Base-by-base conservation (phyloP, 2,329 filamentous ascomycete genomes). In the Verticillium isaacii region DNA sequence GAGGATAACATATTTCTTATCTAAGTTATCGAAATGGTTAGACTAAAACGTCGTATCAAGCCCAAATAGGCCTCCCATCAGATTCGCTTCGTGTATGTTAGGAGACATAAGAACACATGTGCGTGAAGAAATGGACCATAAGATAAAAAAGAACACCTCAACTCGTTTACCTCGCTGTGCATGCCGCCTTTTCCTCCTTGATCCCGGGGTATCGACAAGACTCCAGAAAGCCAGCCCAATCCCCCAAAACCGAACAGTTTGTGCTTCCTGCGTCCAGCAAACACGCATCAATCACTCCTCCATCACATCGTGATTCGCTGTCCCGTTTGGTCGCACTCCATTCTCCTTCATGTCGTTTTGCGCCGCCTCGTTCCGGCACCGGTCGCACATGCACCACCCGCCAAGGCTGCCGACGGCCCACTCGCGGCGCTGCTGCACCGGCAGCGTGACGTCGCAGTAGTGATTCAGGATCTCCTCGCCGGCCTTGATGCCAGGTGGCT, bases 381-480 rank as follows among this genome's bases (percentile, higher is more conserved):
- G 85, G 63, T 84, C 78, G 77, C 95, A 99, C 82, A 91, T 88
- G 77, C 95, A 99, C 75, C 86, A 87, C 0, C 95, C 95, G 0
- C 95, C 95, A 59, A 99, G 79, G 63, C 92, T 93, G 5, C 94
- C 95, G 56, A 82, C 80, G 5, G 93, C 92, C 93, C 94, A 97
- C 70, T 96, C 93, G 64, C 95, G 85, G 62, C 95, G 85, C 71
- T 95, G 85, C 67, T 88, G 85, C 2, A 97, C 93, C 0, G 85
- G 82, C 63, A 98, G 73, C 23, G 85, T 82, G 60, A 97, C 83
- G 77, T 98, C 95, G 73, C 93, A 97, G 74, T 99, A 99, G 76
- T 98, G 94, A 72, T 93, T 96, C 65, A 96, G 75, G 55, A 98
- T 87, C 78, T 99, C 94, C 64, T 96, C 88, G 5, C 90, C 93